Evolutionary conservation across 2,329 filamentous ascomycete species (phyloP), one percentile per base, ranked within the genome.

Genomic region (Dryadomyces sulphureus): DNA sequence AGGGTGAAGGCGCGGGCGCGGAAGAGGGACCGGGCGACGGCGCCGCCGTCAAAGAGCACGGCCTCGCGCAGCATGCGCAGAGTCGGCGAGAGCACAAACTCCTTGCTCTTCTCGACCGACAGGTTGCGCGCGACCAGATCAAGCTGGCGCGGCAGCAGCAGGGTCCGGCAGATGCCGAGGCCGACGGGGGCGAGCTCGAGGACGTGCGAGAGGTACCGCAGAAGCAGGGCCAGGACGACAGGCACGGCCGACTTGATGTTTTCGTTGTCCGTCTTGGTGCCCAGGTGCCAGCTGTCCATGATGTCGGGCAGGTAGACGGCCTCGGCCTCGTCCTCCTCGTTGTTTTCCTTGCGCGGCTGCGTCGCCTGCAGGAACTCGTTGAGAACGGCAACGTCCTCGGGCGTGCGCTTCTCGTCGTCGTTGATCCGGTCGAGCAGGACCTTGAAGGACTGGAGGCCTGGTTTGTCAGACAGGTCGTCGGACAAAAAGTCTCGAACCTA

Each of bases 231-330:
- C 25, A 98, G 66, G 7, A 88, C 80, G 1, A 90, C 84, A 2
- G 84, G 79, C 3, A 92, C 78, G 7, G 85, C 77, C 1, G 88
- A 90, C 58, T 92, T 73, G 49, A 95, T 68, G 46, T 79, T 75
- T 48, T 94, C 88, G 54, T 89, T 83, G 58, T 85, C 86, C 53
- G 78, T 77, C 59, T 85, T 80, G 25, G 79, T 78, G 4, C 84
- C 88, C 65, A 84, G 88, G 41, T 78, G 79, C 90, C 90, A 96
- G 49, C 80, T 87, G 55, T 93, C 84, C 64, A 93, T 84, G 35
- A 96, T 66, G 55, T 94, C 86, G 2, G 73, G 66, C 25, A 96
- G 73, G 54, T 81, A 86, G 21, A 80, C 68, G 7, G 74, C 67
- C 45, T 75, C 69, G 45, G 75, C 72, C 34, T 78, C 75, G 36